Evolutionary conservation across 2,329 filamentous ascomycete genomes (phyloP), one percentile per base, ranked within the genome.

Genomic region (Emmonsiellopsis sp.): DNA sequence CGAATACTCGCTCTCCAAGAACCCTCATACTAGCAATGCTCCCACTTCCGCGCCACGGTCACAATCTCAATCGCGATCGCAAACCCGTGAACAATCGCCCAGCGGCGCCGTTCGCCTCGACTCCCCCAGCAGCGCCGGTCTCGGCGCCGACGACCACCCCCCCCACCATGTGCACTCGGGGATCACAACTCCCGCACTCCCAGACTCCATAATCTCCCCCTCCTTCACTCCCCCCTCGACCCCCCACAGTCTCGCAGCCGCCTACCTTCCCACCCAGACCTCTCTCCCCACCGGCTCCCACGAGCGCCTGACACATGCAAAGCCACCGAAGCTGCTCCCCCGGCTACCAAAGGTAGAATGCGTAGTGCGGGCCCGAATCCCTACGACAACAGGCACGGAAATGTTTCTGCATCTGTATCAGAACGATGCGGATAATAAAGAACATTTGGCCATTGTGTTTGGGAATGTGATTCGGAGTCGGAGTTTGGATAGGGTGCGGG

Each of bases 341-440:
- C 81, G 77, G 11, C 76, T 97, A 1, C 93, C 92, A 6, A 73
- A 87, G 27, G 92, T 98, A n/a, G 84, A 88, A 67, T 98, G 93
- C 73, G 84, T 94, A 59, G 93, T 97, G 48, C 86, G 93, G 60
- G 93, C 93, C 14, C 85, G 93, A 52, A 98, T 98, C 62, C 93
- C 93, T 0, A 97, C 92, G 0, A 92, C 89, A 2, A 83, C 81
- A 0, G 92, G 92, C 3, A 87, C 90, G 9, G 91, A 98, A 70
- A 97, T 98, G 90, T 98, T 94, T 71, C 73, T 98, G 50, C 92
- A 98, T 66, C 77, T 97, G 0, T 98, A 98, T 73, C 85, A 85
- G 58, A 98, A 98, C 71, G 87, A 87, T 62, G 83, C 88, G 6
- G 93, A 98, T 69, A 88, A 85, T 59, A 98, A 98, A 71, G 93